phyloP scores from a whole-genome alignment of 768 basidiomycete species.

The Leccinellum albellum region DNA sequence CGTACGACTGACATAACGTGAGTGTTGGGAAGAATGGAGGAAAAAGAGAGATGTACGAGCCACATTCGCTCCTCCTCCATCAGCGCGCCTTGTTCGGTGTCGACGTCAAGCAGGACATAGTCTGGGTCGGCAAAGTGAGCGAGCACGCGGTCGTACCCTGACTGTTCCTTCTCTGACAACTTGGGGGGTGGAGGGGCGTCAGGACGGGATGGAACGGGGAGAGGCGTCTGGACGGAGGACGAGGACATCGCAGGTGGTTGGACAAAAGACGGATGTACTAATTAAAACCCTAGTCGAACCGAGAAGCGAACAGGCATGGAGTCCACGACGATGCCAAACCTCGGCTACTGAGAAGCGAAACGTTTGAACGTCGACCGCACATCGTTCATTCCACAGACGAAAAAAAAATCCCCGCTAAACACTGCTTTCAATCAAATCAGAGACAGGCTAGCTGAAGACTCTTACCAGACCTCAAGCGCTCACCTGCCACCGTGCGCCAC shows the following conservation, averaged over 20 bases:
- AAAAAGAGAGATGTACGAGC: conserved; percentile 45
- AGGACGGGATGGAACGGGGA: conserved; percentile 24
- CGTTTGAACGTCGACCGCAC: background rate
- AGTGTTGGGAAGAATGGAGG: conserved; percentile 9
- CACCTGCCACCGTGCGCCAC: background rate
- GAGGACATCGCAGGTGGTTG: conserved; percentile 5
- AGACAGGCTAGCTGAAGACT: background rate
- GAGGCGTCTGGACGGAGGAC: conserved; percentile 13
- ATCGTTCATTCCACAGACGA: too few species aligned
- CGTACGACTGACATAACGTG: conserved; percentile 42
- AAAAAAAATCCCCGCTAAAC: background rate
- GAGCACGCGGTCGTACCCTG: conserved; percentile 51
- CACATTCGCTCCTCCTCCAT: conserved; percentile 72
- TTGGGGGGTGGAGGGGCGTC: conserved; percentile 32
- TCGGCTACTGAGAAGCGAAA: background rate
- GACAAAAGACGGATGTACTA: background rate
- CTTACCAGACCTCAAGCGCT: background rate
- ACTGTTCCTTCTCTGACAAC: conserved; percentile 44
- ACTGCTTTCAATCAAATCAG: background rate
- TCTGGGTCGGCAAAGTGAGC: conserved; percentile 51
- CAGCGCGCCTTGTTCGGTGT: conserved; percentile 42
- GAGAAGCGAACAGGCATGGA: background rate
- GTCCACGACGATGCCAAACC: background rate
- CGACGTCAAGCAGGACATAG: conserved; percentile 48
- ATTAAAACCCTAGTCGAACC: background rate